A percentile compares a stretch with the other conserved stretches of the same genome.
These are phyloP conservation scores for Aspergillus pseudonomiae DNA, from an alignment of 2,329 filamentous ascomycete species.

Conservation along the genomic window DNA sequence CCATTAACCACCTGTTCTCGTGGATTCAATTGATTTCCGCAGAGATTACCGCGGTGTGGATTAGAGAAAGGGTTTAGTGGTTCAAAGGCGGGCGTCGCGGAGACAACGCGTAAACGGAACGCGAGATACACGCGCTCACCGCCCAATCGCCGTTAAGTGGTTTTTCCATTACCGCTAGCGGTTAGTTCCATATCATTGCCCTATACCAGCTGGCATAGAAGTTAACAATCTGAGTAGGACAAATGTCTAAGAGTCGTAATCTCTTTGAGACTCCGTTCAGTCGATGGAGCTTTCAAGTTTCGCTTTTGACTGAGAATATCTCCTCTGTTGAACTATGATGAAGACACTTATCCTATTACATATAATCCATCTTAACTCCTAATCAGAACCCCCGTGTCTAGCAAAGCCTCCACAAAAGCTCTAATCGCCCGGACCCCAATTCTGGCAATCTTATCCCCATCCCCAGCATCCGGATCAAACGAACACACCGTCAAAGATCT, in stretches of 20 bases:
- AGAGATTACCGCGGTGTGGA: conserved; percentile 8
- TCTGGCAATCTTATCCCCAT: neutral
- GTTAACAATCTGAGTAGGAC: too few relatives aligned
- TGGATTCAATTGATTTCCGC: conserved; percentile 7
- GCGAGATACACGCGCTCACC: conserved; percentile 28
- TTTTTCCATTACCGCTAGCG: conserved; percentile 14
- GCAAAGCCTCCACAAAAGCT: neutral
- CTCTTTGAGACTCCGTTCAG: too few relatives aligned
- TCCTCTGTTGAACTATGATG: neutral
- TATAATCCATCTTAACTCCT: neutral
- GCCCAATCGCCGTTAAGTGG: conserved; percentile 27
- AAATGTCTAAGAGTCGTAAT: too few relatives aligned
- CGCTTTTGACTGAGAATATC: neutral
- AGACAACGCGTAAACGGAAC: conserved; percentile 24
- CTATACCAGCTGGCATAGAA: neutral
- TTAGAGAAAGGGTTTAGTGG: conserved; percentile 16
- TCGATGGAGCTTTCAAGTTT: too few relatives aligned
- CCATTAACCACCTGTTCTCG: conserved; percentile 7
- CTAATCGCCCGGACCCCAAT: neutral
- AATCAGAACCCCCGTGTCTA: neutral
- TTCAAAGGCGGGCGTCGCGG: conserved; percentile 12
- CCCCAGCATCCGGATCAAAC: neutral
- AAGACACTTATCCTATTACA: neutral
- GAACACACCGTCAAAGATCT: neutral
- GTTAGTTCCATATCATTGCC: neutral